phyloP scores from a whole-genome alignment of 352 stramenopile genomes.

The Globisporangium carolinianum region DNA sequence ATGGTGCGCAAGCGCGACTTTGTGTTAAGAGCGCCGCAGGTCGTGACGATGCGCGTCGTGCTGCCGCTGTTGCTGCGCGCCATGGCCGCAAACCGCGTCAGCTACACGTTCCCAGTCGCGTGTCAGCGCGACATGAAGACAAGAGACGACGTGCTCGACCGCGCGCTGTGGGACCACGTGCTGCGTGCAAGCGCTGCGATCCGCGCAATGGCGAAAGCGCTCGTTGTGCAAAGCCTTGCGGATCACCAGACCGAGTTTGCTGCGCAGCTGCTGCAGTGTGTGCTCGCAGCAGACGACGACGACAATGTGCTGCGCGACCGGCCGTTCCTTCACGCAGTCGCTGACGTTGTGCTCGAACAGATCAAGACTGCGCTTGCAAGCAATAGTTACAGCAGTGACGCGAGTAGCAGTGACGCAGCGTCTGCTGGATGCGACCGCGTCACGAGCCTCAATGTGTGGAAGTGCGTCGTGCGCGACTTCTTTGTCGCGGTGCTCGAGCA shows the following conservation, averaged over 20 bases:
- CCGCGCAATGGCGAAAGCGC: constrained; percentile 57
- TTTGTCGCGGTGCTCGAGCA: constrained; percentile 40
- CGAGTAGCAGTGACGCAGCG: constrained; percentile 23
- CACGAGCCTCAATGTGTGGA: constrained; percentile 42
- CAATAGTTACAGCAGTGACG: constrained; percentile 15
- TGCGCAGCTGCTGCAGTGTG: constrained; percentile 43
- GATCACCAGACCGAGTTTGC: constrained; percentile 52
- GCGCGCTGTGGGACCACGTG: constrained; percentile 61
- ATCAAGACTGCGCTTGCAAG: constrained; percentile 21
- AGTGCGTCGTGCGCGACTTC: constrained; percentile 51
- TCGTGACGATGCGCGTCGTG: constrained; percentile 76
- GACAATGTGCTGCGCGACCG: constrained; percentile 51
- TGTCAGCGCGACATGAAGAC: constrained; percentile 30
- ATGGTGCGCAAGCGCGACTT: constrained; percentile 85
- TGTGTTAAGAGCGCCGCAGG: constrained; percentile 66
- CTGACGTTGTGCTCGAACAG: constrained; percentile 51
- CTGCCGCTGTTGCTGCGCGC: constrained; percentile 60
- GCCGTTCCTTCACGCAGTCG: constrained; percentile 67
- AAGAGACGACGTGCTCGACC: constrained; percentile 40
- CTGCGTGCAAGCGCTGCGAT: constrained; percentile 66
- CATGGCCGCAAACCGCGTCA: constrained; percentile 44
- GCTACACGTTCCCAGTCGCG: constrained; percentile 28
- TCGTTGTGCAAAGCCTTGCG: constrained; percentile 58
- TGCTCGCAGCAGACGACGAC: constrained; percentile 56
- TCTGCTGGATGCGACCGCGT: constrained; percentile 22